These are phyloP conservation scores for Xanthoceras sorbifolium DNA, from an alignment of 345 rosid species.

Conservation along the genomic window DNA sequence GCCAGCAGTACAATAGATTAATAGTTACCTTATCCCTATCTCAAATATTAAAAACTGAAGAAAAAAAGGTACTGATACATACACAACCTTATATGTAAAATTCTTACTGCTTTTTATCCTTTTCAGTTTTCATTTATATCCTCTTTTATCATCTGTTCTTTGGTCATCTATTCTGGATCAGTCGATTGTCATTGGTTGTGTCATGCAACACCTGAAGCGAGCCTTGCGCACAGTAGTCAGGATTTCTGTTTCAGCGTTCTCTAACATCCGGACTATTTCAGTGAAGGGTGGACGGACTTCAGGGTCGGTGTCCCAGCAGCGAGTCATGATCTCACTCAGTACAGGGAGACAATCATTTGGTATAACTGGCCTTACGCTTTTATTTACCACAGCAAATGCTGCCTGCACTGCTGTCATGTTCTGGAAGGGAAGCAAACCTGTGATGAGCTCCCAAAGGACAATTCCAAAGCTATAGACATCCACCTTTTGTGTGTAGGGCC, in stretches of 20 bases:
- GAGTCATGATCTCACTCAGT: conserved; percentile 47
- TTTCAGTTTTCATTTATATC: conserved; percentile 30
- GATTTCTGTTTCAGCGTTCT: conserved; percentile 49
- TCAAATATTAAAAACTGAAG: neutral
- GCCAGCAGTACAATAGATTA: conserved; percentile 30
- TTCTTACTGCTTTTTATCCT: conserved; percentile 37
- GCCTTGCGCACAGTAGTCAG: conserved; percentile 52
- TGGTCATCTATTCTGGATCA: conserved; percentile 24
- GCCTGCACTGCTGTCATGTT: conserved; percentile 64
- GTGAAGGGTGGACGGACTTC: conserved; percentile 51
- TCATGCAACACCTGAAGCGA: conserved; percentile 54
- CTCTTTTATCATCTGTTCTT: conserved; percentile 21
- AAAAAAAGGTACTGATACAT: conserved; percentile 36
- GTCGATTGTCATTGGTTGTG: conserved; percentile 51
- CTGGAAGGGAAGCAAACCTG: conserved; percentile 52
- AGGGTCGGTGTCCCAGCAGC: conserved; percentile 55
- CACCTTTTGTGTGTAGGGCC: conserved; percentile 45
- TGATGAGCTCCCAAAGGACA: conserved; percentile 49
- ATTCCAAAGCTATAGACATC: conserved; percentile 52
- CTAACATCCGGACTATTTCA: conserved; percentile 49
- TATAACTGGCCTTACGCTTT: conserved; percentile 53
- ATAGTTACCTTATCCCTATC: conserved; percentile 29
- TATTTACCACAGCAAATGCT: conserved; percentile 57
- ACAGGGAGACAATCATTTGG: conserved; percentile 51
- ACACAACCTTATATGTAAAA: conserved; percentile 49